Evolutionary conservation across 805 yeast species (phyloP).

Genomic region (Kodamaea leandrae): DNA sequence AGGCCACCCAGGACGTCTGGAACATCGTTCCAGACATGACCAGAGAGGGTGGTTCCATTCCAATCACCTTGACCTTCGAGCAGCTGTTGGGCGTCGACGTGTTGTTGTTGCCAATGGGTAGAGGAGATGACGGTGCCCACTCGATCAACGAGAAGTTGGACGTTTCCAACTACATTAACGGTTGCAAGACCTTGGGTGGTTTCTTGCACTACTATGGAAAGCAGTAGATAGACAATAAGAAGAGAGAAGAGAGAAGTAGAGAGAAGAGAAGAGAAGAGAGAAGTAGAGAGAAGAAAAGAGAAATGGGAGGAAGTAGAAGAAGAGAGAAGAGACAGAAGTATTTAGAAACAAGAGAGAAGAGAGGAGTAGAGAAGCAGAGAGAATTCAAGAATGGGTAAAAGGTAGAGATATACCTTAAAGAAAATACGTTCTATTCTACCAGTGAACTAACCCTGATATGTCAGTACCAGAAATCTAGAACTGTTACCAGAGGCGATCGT

Average conservation of each 20-base stretch:
- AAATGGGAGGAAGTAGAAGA: background rate
- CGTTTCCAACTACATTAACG: constrained; percentile 84
- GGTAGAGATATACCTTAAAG: background rate
- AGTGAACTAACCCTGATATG: background rate
- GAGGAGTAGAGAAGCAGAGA: background rate
- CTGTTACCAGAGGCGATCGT: too few relatives aligned
- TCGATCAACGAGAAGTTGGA: constrained; percentile 95
- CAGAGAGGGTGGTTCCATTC: constrained; percentile 99
- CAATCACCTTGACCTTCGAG: constrained; percentile 93
- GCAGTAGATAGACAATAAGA: constrained; percentile 7
- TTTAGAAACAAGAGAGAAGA: background rate
- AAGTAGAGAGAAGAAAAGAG: background rate
- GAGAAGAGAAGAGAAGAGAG: background rate
- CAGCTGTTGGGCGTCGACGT: constrained; percentile 81
- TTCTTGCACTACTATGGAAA: constrained; percentile 80
- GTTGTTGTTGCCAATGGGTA: constrained; percentile 91
- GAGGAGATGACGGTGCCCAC: constrained; percentile 99
- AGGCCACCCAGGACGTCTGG: constrained; percentile 95
- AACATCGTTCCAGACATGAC: constrained; percentile 94
- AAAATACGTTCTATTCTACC: background rate
- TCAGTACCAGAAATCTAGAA: too few relatives aligned
- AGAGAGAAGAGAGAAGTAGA: background rate
- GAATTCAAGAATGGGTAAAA: too few relatives aligned
- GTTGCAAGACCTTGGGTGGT: constrained; percentile 90
- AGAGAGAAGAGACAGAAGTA: background rate